Evolutionary conservation across 257 asterid genomes (phyloP), one percentile per base, ranked within the genome.

Genomic region (Anisodus tanguticus): DNA sequence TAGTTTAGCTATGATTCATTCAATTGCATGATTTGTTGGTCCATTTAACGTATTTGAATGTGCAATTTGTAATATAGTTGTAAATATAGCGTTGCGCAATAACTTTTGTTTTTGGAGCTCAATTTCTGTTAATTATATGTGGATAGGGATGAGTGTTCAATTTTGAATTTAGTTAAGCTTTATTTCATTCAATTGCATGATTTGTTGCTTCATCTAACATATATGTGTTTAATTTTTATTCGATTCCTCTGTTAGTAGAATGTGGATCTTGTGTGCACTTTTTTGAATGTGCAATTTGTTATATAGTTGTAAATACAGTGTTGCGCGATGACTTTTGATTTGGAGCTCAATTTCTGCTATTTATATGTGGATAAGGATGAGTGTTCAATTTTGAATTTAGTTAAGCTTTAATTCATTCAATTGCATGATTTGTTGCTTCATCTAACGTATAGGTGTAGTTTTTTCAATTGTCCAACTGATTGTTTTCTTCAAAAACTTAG

Each of bases 131-230:
- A 10, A 72, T 72, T 47, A 72, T 72, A 47, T 72, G 12, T 72
- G 1, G 39, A 10, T 72, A 72, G 41, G 80, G 8, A 47, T 22
- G 59, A 47, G 2, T 1, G 41, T 72, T 72, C 43, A n/a, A 22
- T 43, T 71, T n/a, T 49, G 79, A n/a, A 45, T 71, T 71, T 74
- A 47, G 35, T 53, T 19, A 47, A 72, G 80, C 19, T 49, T 49
- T 74, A 22, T 12, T 11, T 19, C 55, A n/a, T 71, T 74, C 19
- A 49, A 49, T 74, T 49, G 43, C 12, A 74, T 45, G 60, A 74
- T 49, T 6, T 4, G 37, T 49, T 74, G 41, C 11, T 72, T 47
- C 37, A 9, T 72, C 12, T 74, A 17, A 8, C 66, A 4, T 6
- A 17, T 16, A 59, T 10, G 31, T 59, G 66, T 17, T 59, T n/a